Conservation (phyloP, 768 basidiomycete genomes). For the Boletus coccyginus region DNA sequence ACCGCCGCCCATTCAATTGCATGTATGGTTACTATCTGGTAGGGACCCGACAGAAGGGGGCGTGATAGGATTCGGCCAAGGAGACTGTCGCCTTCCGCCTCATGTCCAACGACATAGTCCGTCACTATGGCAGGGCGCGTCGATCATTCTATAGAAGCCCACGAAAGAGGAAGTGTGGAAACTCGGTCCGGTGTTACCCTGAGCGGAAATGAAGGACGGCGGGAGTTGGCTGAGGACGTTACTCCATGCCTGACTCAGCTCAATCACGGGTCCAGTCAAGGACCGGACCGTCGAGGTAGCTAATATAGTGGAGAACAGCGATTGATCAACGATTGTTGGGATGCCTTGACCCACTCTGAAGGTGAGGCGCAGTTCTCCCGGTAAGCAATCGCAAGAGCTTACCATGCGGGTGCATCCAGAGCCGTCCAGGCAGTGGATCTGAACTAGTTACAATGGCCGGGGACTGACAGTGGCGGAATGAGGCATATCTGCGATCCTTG, state of each 20-base stretch:
- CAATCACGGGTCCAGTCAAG: neutral
- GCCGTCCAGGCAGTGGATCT: too few species aligned
- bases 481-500: too few species aligned
- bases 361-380: neutral
- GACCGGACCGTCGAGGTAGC: neutral
- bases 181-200: neutral
- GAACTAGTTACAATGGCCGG: neutral
- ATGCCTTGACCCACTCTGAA: neutral
- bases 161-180: neutral
- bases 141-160: too few species aligned
- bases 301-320: neutral
- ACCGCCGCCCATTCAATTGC: neutral
- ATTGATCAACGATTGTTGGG: neutral
- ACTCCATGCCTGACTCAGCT: neutral
- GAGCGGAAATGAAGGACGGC: neutral
- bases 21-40: too few species aligned
- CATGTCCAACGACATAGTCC: neutral
- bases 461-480: too few species aligned
- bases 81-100: neutral
- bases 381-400: neutral
- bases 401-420: neutral
- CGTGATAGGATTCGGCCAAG: neutral
- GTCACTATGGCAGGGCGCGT: neutral
- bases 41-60: neutral
- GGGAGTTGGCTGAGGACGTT: too few species aligned